Evolutionary conservation across 495 filamentous ascomycete genomes (phyloP).

Genomic region (Lasiosphaeria hispida): DNA sequence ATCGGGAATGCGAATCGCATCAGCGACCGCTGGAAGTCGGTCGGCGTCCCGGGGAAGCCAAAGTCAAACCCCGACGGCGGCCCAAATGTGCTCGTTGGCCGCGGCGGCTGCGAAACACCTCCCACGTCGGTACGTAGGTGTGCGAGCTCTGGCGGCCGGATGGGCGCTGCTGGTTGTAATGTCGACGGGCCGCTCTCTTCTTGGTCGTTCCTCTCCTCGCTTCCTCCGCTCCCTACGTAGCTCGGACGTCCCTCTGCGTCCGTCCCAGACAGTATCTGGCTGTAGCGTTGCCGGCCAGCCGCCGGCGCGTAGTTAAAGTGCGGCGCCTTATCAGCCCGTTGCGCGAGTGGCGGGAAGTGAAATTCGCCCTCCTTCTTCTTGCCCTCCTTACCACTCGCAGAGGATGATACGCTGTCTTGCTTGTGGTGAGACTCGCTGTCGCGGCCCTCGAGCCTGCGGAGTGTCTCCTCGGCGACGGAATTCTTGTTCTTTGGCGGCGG

Average conservation of each 20-base stretch:
- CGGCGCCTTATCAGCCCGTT: conserved; percentile 35
- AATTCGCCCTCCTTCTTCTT: conserved; percentile 46
- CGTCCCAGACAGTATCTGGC: conserved; percentile 27
- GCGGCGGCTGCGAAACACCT: conserved; percentile 19
- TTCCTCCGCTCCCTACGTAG: conserved; percentile 24
- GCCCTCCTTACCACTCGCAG: conserved; percentile 20
- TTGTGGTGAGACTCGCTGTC: conserved; percentile 24
- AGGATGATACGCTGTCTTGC: conserved; percentile 7
- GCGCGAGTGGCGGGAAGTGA: conserved; percentile 52
- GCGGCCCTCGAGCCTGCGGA: conserved; percentile 44
- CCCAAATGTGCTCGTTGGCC: conserved; percentile 45
- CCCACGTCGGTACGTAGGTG: conserved; percentile 50
- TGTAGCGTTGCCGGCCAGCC: conserved; percentile 39
- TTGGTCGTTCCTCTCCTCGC: conserved; percentile 17
- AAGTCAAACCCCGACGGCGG: conserved; percentile 64
- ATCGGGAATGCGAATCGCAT: conserved; percentile 82
- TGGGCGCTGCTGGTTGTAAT: conserved; percentile 7
- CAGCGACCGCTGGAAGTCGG: conserved; percentile 74
- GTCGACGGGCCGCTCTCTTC: conserved; percentile 15
- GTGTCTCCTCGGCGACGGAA: conserved; percentile 40
- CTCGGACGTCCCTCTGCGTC: conserved; percentile 27
- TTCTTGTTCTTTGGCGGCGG: conserved; percentile 39
- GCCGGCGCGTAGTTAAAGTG: conserved; percentile 55
- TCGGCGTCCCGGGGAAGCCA: conserved; percentile 71
- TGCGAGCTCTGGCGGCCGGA: conserved; percentile 48